phyloP scores from a whole-genome alignment of 2,329 filamentous ascomycete genomes.

The Calonectria crousiana region DNA sequence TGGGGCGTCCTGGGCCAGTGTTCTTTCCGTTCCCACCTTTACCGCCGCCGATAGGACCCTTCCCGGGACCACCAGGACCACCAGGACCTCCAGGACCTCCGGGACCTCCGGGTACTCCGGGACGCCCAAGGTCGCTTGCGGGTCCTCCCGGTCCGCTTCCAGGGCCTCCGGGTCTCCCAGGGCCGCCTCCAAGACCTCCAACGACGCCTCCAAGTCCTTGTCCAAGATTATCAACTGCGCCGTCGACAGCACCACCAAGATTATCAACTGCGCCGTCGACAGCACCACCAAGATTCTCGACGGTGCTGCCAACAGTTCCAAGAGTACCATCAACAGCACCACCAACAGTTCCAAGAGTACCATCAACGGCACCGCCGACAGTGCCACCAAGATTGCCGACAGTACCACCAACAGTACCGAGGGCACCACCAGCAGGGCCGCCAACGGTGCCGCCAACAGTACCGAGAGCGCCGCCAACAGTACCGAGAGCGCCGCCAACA shows the following conservation, averaged over 20 bases:
- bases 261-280: background rate
- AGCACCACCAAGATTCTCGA: background rate
- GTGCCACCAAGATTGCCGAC: too few relatives aligned
- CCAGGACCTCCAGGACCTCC: background rate
- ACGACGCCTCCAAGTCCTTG: background rate
- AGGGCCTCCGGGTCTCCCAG: too few relatives aligned
- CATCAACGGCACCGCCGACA: background rate
- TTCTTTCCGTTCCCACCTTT: background rate
- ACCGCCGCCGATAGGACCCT: background rate
- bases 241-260: background rate
- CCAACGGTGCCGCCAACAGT: too few relatives aligned
- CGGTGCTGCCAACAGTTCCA: background rate
- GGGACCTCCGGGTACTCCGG: background rate
- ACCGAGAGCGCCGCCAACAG: background rate
- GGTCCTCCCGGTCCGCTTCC: too few relatives aligned
- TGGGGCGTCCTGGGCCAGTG: background rate
- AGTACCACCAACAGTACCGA: too few relatives aligned
- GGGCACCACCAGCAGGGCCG: too few relatives aligned
- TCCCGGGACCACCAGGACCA: background rate
- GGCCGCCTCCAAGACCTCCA: background rate
- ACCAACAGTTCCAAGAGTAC: too few relatives aligned
- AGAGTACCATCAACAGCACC: background rate
- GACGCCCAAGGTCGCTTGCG: too few relatives aligned
- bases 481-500: too few relatives aligned
- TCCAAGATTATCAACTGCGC: background rate